Base-by-base conservation (phyloP, 257 asterid species). In the Solanum rostratum region DNA sequence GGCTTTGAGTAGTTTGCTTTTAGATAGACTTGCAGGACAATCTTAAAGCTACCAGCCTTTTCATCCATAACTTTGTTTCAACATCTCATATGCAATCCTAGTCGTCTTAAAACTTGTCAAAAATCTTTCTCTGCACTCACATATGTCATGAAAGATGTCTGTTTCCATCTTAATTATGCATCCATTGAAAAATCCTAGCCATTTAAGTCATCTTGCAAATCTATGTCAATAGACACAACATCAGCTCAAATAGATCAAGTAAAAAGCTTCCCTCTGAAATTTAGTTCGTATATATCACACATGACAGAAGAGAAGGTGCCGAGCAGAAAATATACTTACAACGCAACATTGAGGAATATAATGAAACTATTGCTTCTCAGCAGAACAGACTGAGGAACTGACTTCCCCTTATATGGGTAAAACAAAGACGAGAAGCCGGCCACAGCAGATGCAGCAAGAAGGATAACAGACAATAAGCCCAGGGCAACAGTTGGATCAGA, bases 351-450 rank as follows among this genome's bases (percentile, higher is more conserved):
- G 90, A 93, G 84, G 90, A 97, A 95, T 87, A 89, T 83, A 5
- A 90, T 45, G 71, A 97, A 93, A 84, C 89, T 76, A 62, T 84
- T 89, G 96, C 88, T 95, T 54, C 88, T 91, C 88, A 93, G 92
- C 20, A 96, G 85, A 49, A 91, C 94, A 6, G 87, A 69, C 85
- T 74, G 88, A 10, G 98, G 99, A 63, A 97, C 86, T 6, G 94
- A 84, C 90, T 93, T 93, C 39, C 98, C 98, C 83, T 89, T 88
- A 91, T 95, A 95, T 39, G 95, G 91, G 81, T 95, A 91, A 80
- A 97, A 91, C n/a, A 95, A 83, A 12, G 99, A 91, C 18, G 30
- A 55, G 53, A 83, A 90, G 15, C 98, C 98, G 29, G 89, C 95
- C 20, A 85, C 20, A 4, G 92, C 62, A 45, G 90, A 50, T 71